Evolutionary conservation across 2,329 filamentous ascomycete species (phyloP), one percentile per base, ranked within the genome.

Genomic region (Cytospora leucostoma): DNA sequence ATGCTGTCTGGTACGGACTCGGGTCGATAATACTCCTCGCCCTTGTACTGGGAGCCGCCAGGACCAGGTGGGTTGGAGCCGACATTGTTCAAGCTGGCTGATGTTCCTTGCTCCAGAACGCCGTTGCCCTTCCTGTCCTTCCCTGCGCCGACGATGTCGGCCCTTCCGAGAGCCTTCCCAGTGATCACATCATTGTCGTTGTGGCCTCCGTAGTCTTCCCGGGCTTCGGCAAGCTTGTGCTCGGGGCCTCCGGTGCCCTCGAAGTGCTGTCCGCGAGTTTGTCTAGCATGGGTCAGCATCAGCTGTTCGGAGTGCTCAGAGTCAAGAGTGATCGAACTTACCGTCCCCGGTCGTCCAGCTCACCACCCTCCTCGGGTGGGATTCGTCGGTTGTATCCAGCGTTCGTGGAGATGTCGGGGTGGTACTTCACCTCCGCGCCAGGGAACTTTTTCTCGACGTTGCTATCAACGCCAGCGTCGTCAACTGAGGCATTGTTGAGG

Each of bases 371-470:
- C 63, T 76, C 74, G 2, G 75, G 75, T 17, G 79, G 78, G 34
- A 81, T 80, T 10, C 76, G 75, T 71, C 76, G 78, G 72, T 80
- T 76, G 73, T 77, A 81, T 21, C 79, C 69, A 19, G 70, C 71
- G 67, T 79, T 82, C 52, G 80, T 80, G 71, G 74, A 78, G 40
- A 81, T 65, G 32, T 82, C 78, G 44, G 77, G 71, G 57, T 75
- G 79, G 44, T 78, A 74, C 52, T 66, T 70, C 47, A 81, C 74
- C 27, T 78, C 70, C 15, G 77, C 72, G 11, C 75, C 76, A 12
- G 75, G 76, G 65, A 83, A 82, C 62, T 78, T 78, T 56, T 74
- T 77, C 72, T 79, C 78, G 33, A 73, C 75, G 12, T 72, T 70
- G 1, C 75, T 70, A 60, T 80, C 77, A 53, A 81, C 76, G 51